A percentile compares a stretch with the other conserved stretches of the same genome.
Evolutionary conservation across 306 rosid genomes (phyloP).

Genomic region (Inga laurina): DNA sequence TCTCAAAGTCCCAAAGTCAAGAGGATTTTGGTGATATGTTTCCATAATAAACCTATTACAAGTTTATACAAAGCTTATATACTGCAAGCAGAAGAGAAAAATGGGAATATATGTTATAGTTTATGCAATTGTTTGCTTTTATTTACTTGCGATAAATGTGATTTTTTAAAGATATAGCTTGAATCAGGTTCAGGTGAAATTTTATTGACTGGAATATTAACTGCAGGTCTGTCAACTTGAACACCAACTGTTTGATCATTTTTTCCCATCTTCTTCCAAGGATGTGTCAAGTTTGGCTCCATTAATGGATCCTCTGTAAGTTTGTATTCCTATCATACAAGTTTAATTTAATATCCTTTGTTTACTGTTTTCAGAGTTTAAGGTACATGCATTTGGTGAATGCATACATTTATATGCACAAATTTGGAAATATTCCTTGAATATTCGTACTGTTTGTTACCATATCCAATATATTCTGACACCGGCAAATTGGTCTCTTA

Average conservation of each 20-base stretch:
- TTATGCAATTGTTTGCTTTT: conserved; percentile 14
- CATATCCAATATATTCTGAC: not conserved
- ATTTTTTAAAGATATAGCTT: conserved; percentile 19
- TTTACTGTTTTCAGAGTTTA: not conserved
- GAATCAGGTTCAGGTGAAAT: conserved; percentile 15
- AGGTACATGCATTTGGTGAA: not conserved
- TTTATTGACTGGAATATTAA: conserved; percentile 29
- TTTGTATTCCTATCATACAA: conserved; percentile 32
- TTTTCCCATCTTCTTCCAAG: conserved; percentile 90
- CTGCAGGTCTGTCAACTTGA: conserved; percentile 99
- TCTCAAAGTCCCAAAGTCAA: not conserved
- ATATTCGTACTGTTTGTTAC: not conserved
- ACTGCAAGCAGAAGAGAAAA: conserved; percentile 20
- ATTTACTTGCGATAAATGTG: conserved; percentile 16
- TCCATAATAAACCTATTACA: not conserved
- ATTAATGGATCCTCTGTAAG: conserved; percentile 97
- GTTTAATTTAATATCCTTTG: conserved; percentile 27
- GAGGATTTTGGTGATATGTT: not conserved
- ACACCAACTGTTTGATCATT: conserved; percentile 92
- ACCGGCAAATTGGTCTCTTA: not conserved
- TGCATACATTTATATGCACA: not conserved
- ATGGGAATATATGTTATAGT: not conserved
- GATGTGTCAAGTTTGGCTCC: conserved; percentile 90
- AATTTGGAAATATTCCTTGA: not conserved
- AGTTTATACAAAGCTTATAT: conserved; percentile 13